Base-by-base conservation (phyloP, 352 stramenopile genomes). In the Pythium myriotylum region DNA sequence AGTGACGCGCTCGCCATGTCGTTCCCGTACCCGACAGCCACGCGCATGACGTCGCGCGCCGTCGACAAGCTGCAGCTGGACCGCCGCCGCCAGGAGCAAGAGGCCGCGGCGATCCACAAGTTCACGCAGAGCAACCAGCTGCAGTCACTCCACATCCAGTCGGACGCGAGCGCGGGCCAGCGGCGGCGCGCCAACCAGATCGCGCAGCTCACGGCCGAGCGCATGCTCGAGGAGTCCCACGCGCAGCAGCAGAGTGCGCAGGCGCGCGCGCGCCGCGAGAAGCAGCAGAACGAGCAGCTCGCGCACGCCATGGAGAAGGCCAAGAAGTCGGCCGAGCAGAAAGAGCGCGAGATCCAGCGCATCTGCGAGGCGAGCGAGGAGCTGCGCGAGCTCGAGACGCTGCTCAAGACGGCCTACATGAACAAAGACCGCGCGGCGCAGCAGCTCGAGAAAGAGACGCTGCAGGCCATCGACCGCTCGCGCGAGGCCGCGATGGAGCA, bases 371-470 rank as follows among this genome's bases (percentile, higher is more conserved):
- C 82, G 17, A 94, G 82, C 62, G 86, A 95, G 56, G 92, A 97
- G 65, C 74, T 98, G 12, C 89, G 89, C 43, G 86, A 97, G 39
- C 80, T 97, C 32, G 86, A 98, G 63, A 37, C 68, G 29, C 84
- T 95, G 55, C 74, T 98, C n/a, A 91, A 96, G 62, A 92, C 90
- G 59, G 92, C 91, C 24, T 98, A 98, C 73, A 86, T 98, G 71
- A 97, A 97, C 72, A 97, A 97, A 68, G 91, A 97, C 54, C 76
- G 92, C 32, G 89, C 89, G 2, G 84, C 78, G 54, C 92, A 98
- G 73, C 84, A 97, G 53, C 72, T 96, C 54, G 89, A 98, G 68
- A 74, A 77, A n/a, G 74, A 95, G 62, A 78, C 86, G n/a, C 61
- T 96, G 35, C 46, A 70, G 16, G 74, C 78, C 17, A 74, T 88